A percentile compares a stretch with the other conserved stretches of the same genome.
Evolutionary conservation across 257 asterid genomes (phyloP).

Genomic region (Fraxinus americana): DNA sequence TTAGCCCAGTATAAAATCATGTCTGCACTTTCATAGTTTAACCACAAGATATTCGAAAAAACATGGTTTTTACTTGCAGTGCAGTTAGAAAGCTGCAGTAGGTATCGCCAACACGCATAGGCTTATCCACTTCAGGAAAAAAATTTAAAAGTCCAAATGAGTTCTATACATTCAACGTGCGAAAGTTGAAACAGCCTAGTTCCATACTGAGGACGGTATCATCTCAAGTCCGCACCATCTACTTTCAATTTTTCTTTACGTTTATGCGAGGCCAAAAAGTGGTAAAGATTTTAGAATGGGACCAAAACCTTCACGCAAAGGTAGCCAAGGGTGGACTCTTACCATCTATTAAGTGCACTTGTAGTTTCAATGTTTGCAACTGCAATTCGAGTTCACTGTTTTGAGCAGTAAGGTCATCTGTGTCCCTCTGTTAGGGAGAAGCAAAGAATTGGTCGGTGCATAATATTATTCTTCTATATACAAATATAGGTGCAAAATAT

Average conservation of each 20-base stretch:
- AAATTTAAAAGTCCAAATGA: too few relatives aligned
- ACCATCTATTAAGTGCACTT: constrained; percentile 97
- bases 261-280: too few relatives aligned
- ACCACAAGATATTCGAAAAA: too few relatives aligned
- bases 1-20: background rate
- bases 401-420: constrained; percentile 81
- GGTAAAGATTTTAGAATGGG: constrained; percentile 7
- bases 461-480: background rate
- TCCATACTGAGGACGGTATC: background rate
- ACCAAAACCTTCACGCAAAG: constrained; percentile 9
- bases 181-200: background rate
- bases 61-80: too few relatives aligned
- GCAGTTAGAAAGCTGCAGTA: too few relatives aligned
- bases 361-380: constrained; percentile 83
- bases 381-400: constrained; percentile 88
- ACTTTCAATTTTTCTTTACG: background rate
- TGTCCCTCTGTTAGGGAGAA: constrained; percentile 68
- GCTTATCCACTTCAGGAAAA: too few relatives aligned
- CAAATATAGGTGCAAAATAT: constrained; percentile 6
- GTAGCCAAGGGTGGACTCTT: constrained; percentile 14
- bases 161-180: background rate
- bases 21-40: too few relatives aligned
- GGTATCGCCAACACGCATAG: too few relatives aligned
- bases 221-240: constrained; percentile 4
- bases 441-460: constrained; percentile 23